Percentiles rank a stretch among this genome's conserved stretches.
Evolutionary conservation across 805 yeast species (phyloP).

Genomic region (Saccharomycopsis sp.): DNA sequence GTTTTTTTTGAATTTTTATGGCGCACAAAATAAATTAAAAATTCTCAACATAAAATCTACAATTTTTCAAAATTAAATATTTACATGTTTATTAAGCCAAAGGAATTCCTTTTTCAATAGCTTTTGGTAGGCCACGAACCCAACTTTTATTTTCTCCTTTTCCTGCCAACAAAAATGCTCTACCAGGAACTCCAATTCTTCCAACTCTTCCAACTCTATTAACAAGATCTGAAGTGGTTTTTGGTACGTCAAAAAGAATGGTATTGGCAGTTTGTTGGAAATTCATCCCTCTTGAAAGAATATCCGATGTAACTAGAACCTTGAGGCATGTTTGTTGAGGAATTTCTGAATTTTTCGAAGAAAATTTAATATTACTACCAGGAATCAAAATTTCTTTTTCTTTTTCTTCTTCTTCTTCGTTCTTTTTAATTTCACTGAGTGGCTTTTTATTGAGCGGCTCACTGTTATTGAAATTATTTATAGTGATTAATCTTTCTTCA

Average conservation of each 20-base stretch:
- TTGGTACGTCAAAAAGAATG: slow-evolving; percentile 76
- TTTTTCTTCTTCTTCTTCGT: background rate
- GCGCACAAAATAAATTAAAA: too few relatives aligned
- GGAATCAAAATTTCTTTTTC: slow-evolving; percentile 1
- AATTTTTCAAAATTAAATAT: too few relatives aligned
- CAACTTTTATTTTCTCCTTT: slow-evolving; percentile 60
- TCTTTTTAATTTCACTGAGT: background rate
- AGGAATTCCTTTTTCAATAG: slow-evolving; percentile 34
- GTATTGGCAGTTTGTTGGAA: slow-evolving; percentile 76
- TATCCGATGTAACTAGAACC: slow-evolving; percentile 78
- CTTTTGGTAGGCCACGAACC: slow-evolving; percentile 71
- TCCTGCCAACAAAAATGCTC: slow-evolving; percentile 72
- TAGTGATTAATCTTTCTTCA: slow-evolving; percentile 40
- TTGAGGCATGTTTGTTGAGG: slow-evolving; percentile 40
- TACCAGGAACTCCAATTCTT: slow-evolving; percentile 79
- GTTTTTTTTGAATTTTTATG: too few relatives aligned
- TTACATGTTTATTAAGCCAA: slow-evolving; percentile 8
- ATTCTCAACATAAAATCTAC: too few relatives aligned
- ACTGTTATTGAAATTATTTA: background rate
- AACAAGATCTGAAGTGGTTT: slow-evolving; percentile 71
- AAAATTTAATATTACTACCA: slow-evolving; percentile 10
- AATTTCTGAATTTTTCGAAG: slow-evolving; percentile 9
- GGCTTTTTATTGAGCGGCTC: too few relatives aligned
- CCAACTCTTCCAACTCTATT: slow-evolving; percentile 95
- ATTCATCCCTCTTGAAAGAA: slow-evolving; percentile 83